Base-by-base conservation (phyloP, 2,329 filamentous ascomycete species). In the Pseudopithomyces chartarum region DNA sequence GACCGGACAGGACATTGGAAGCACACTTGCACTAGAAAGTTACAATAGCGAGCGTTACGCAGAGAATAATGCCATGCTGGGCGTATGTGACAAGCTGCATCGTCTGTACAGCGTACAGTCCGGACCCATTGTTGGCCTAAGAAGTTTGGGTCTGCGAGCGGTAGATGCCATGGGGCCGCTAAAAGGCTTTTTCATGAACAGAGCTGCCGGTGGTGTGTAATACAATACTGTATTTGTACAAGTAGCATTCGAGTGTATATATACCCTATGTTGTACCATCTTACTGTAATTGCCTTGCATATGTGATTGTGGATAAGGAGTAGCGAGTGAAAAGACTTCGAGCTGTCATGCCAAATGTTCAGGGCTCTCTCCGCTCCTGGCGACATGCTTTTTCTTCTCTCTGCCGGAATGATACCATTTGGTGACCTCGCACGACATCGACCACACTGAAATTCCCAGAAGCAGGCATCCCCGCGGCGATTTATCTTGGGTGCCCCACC, bases 1-100 rank as follows among this genome's bases (percentile, higher is more conserved):
- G 42, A 90, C 95, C 61, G 95, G 95, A 0, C 90, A 92, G 81
- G 95, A 99, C 70, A 85, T 98, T 32, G 95, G 95, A 22, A 86
- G 87, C 17, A 80, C 85, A 34, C 83, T 96, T 75, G 88, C 90
- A 4, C 81, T 99, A 23, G 93, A 97, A 74, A 77, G 85, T 15
- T 99, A 98, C 78, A 87, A 87, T 62, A 82, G 85, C 1, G 91
- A 95, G 69, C 85, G 93, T 38, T 99, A 96, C 75, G 85, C 88
- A 2, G 85, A 87, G 39, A 98, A 98, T 76, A 90, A 82, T 58
- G 83, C 89, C 58, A 83, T 96, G 74, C 81, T 93, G 52, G 93
- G 87, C 54, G 90, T 89, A 44, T 91, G 87, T 63, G 94, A 98
- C 78, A 94, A 97, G 79, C 80, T 98, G 65, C 92, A 97, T 76